phyloP scores from a whole-genome alignment of 2,329 filamentous ascomycete genomes.

The Colletotrichum lentis region DNA sequence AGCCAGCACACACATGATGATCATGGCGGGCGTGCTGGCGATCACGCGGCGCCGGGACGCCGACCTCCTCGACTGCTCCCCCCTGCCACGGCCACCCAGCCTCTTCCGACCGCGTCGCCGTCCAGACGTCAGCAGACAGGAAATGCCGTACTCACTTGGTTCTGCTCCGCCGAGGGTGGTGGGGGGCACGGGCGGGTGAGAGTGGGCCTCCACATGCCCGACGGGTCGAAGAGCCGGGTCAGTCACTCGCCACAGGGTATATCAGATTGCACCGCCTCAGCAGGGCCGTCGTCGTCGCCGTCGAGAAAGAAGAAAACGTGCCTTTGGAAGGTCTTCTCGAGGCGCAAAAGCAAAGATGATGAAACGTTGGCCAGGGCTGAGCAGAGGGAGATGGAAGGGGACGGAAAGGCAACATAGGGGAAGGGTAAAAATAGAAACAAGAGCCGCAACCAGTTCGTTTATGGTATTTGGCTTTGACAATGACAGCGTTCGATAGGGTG shows the following conservation, averaged over 20 bases:
- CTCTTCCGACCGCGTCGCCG: constrained; percentile 1
- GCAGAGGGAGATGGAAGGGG: constrained; percentile 7
- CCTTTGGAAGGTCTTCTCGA: background rate
- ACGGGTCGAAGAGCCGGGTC: background rate
- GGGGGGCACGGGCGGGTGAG: background rate
- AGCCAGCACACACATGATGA: background rate
- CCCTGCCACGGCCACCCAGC: constrained; percentile 5
- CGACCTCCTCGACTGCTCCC: constrained; percentile 7
- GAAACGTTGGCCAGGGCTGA: background rate
- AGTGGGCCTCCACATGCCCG: constrained; percentile 2
- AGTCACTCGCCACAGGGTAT: constrained; percentile 2
- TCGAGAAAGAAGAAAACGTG: background rate
- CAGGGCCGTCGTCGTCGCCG: background rate
- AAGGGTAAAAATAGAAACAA: no score
- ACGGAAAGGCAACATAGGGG: background rate
- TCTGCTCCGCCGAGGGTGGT: background rate
- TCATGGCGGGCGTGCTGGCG: background rate
- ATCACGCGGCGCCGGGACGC: constrained; percentile 14
- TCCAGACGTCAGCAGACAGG: background rate
- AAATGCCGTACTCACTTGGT: background rate
- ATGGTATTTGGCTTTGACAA: no score
- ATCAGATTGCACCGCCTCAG: constrained; percentile 1
- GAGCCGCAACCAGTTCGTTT: no score
- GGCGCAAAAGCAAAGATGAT: background rate
- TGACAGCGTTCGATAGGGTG: no score